These are phyloP conservation scores for Colletotrichum lindemuthianum DNA, from an alignment of 2,329 filamentous ascomycete genomes.

Conservation along the genomic window DNA sequence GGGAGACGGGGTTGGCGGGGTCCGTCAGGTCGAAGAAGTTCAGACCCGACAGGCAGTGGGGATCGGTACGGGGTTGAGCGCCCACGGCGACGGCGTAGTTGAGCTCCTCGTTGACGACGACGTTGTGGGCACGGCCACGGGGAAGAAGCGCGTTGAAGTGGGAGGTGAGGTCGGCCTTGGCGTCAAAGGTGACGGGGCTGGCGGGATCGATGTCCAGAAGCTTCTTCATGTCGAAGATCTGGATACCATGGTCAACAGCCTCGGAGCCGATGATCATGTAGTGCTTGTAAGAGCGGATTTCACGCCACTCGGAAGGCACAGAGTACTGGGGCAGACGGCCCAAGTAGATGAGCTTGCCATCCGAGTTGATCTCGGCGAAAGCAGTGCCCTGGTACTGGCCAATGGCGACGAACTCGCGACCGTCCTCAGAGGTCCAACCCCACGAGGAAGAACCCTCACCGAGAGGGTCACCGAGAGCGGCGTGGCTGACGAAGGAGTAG, in stretches of 20 bases:
- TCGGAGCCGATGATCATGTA: slow-evolving; percentile 52
- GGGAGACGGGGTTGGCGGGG: slow-evolving; percentile 60
- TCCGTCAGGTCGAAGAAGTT: slow-evolving; percentile 69
- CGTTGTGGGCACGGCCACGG: slow-evolving; percentile 53
- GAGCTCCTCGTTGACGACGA: slow-evolving; percentile 59
- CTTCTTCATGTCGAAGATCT: slow-evolving; percentile 72
- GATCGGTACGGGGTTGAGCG: slow-evolving; percentile 38
- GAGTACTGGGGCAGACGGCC: slow-evolving; percentile 61
- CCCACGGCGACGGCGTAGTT: slow-evolving; percentile 56
- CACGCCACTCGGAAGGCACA: slow-evolving; percentile 59
- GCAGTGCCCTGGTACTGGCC: slow-evolving; percentile 64
- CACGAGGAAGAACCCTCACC: slow-evolving; percentile 54
- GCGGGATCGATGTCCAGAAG: slow-evolving; percentile 58
- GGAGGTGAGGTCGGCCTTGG: slow-evolving; percentile 52
- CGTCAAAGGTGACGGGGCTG: slow-evolving; percentile 52
- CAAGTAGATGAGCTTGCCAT: slow-evolving; percentile 62
- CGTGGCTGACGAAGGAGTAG: slow-evolving; percentile 50
- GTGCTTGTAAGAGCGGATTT: slow-evolving; percentile 56
- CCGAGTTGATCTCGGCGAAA: slow-evolving; percentile 61
- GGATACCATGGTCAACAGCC: slow-evolving; percentile 63
- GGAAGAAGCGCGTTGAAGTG: slow-evolving; percentile 53
- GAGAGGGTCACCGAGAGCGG: slow-evolving; percentile 45
- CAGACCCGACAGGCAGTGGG: slow-evolving; percentile 60
- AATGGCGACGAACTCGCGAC: slow-evolving; percentile 64
- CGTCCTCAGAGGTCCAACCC: slow-evolving; percentile 63